These are phyloP conservation scores for Aspergillus persii DNA, from an alignment of 2,329 filamentous ascomycete genomes.

Conservation along the genomic window DNA sequence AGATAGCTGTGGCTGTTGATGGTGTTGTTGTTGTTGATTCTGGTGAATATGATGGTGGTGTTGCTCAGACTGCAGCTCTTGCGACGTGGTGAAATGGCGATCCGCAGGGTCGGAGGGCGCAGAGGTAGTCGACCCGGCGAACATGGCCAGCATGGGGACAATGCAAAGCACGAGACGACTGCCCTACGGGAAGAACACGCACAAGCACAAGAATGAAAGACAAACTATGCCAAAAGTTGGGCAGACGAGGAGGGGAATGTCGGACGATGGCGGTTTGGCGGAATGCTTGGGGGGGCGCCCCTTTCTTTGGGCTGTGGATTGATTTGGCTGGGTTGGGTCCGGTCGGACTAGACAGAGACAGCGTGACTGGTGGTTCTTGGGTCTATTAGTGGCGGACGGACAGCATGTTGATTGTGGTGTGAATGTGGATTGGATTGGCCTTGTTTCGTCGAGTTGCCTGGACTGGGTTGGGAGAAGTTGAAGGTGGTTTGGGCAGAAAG, in stretches of 20 bases:
- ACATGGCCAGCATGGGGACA: slow-evolving; percentile 38
- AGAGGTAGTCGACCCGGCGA: slow-evolving; percentile 29
- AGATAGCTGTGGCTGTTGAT: slow-evolving; percentile 14
- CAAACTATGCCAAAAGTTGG: neutral
- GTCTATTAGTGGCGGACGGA: too few species aligned
- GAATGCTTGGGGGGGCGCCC: slow-evolving; percentile 5
- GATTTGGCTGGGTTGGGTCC: too few species aligned
- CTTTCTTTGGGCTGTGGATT: slow-evolving; percentile 8
- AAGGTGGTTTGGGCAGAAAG: too few species aligned
- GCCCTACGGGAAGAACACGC: slow-evolving; percentile 13
- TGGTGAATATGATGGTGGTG: neutral
- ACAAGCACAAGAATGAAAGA: too few species aligned
- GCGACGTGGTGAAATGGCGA: slow-evolving; percentile 20
- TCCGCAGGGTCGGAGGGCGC: slow-evolving; percentile 22
- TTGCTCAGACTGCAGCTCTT: slow-evolving; percentile 1
- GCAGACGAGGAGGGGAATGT: neutral
- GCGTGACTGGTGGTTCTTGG: too few species aligned
- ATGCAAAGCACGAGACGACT: slow-evolving; percentile 22
- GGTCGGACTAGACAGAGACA: too few species aligned
- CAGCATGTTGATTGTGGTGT: too few species aligned
- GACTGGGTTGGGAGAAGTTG: too few species aligned
- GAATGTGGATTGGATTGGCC: too few species aligned
- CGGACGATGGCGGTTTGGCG: too few species aligned
- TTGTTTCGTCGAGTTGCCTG: too few species aligned
- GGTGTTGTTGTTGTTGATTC: slow-evolving; percentile 4